Base-by-base conservation (phyloP, 345 rosid genomes). In the Dipteronia dyeriana region DNA sequence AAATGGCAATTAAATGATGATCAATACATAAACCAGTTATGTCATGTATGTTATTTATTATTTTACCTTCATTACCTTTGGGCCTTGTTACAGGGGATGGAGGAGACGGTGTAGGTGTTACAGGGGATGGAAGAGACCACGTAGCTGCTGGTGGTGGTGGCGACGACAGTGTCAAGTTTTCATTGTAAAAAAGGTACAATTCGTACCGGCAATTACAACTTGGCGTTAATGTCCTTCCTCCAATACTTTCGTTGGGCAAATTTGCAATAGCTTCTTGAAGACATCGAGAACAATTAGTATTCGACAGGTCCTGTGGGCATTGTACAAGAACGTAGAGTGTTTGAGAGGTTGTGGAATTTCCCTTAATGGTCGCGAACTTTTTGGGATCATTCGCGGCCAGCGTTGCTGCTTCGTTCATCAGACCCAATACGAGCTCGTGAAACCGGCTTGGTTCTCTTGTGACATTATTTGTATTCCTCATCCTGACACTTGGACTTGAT, bases 281-380 rank as follows among this genome's bases (percentile, higher is more conserved):
- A 54, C 89, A 86, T 0, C 0, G 14, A 3, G 9, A 3, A 71
- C 87, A 86, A 16, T 71, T 61, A 11, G 6, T 0, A 7, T 4
- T 20, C 11, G 84, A 73, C 34, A 86, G 49, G 49, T 86, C 87
- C 23, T 65, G 80, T 1, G 87, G 78, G 78, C 89, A 86, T 70
- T 86, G 83, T 9, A 65, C 78, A 2, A 82, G 74, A 9, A 70
- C 54, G 16, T 78, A 80, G 8, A 86, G 7, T 0, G 11, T 49
- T 47, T 17, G 59, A 53, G 1, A 23, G 0, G 0, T 39, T 0
- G 78, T 17, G 17, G 20, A 66, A 13, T 78, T 66, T 16, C 14
- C 78, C 63, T 76, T 22, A 25, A 7, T 62, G 0, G 67, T 76
- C 0, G 70, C 83, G 16, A 76, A 83, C 73, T 41, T 75, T 39